These are phyloP conservation scores for Lentinula sp. DNA, from an alignment of 768 basidiomycete genomes.

Conservation along the genomic window DNA sequence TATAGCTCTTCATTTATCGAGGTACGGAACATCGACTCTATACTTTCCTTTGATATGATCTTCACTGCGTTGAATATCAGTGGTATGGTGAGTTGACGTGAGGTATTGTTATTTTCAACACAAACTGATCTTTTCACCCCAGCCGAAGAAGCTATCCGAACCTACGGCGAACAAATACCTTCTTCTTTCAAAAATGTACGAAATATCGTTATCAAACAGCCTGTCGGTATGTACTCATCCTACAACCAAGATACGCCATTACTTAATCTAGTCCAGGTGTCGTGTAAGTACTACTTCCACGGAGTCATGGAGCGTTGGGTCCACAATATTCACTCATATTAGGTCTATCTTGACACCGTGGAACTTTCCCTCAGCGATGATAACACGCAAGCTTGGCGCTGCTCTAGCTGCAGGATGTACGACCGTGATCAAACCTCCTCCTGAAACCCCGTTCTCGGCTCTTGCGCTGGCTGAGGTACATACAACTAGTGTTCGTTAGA, in stretches of 20 bases:
- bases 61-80: constrained; percentile 25
- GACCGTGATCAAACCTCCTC: constrained; percentile 88
- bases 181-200: constrained; percentile 62
- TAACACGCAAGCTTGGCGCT: constrained; percentile 83
- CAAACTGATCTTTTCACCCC: constrained; percentile 11
- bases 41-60: not conserved
- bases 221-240: constrained; percentile 51
- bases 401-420: constrained; percentile 97
- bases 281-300: constrained; percentile 24
- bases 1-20: constrained; percentile 87
- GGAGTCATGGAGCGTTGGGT: not conserved
- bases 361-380: constrained; percentile 97
- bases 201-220: constrained; percentile 91
- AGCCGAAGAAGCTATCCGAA: constrained; percentile 91
- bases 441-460: constrained; percentile 91
- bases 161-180: constrained; percentile 90
- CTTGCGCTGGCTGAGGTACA: constrained; percentile 85
- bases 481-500: not conserved
- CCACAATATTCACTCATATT: not conserved
- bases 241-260: not conserved
- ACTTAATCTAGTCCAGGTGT: constrained; percentile 21
- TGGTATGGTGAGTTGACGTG: constrained; percentile 66
- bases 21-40: constrained; percentile 31
- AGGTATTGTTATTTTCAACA: not conserved
- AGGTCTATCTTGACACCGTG: constrained; percentile 81